A percentile compares a stretch with the other conserved stretches of the same genome.
These are phyloP conservation scores for Geotrichum histeridarum DNA, from an alignment of 1,139 yeast species.

Conservation along the genomic window DNA sequence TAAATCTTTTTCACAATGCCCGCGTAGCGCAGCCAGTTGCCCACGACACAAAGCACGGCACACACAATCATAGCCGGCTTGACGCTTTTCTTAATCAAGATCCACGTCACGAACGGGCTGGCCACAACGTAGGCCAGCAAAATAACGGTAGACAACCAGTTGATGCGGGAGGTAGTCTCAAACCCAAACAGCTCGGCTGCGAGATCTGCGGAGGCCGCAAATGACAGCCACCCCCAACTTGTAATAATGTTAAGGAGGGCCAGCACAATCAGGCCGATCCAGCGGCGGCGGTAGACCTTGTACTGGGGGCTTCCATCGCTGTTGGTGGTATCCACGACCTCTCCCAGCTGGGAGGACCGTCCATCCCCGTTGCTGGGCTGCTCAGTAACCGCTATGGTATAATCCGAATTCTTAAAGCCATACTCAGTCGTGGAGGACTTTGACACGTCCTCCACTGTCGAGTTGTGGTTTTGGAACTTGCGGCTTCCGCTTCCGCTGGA, in stretches of 20 bases:
- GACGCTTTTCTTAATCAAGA: conserved; percentile 25
- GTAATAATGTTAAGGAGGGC: conserved; percentile 34
- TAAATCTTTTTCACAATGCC: conserved; percentile 30
- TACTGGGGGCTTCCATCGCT: conserved; percentile 16
- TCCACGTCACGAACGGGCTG: conserved; percentile 32
- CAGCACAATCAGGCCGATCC: conserved; percentile 35
- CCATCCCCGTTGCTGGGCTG: too few relatives aligned
- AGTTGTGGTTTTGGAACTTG: too few relatives aligned
- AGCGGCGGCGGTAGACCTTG: conserved; percentile 34
- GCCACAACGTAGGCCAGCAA: conserved; percentile 34
- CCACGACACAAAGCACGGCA: conserved; percentile 30
- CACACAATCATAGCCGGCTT: conserved; percentile 29
- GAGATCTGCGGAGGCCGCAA: conserved; percentile 34
- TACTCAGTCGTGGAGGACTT: too few relatives aligned
- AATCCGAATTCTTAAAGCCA: too few relatives aligned
- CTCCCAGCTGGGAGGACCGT: too few relatives aligned
- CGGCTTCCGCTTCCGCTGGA: too few relatives aligned
- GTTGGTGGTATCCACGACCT: too few relatives aligned
- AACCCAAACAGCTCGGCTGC: conserved; percentile 29
- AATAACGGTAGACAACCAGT: conserved; percentile 38
- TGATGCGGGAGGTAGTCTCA: conserved; percentile 33
- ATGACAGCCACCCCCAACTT: conserved; percentile 39
- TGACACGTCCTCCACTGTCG: too few relatives aligned
- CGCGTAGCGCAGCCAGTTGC: conserved; percentile 36
- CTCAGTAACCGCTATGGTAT: too few relatives aligned